Base-by-base conservation (phyloP, 2,329 filamentous ascomycete species). In the Neofusicoccum parvum region DNA sequence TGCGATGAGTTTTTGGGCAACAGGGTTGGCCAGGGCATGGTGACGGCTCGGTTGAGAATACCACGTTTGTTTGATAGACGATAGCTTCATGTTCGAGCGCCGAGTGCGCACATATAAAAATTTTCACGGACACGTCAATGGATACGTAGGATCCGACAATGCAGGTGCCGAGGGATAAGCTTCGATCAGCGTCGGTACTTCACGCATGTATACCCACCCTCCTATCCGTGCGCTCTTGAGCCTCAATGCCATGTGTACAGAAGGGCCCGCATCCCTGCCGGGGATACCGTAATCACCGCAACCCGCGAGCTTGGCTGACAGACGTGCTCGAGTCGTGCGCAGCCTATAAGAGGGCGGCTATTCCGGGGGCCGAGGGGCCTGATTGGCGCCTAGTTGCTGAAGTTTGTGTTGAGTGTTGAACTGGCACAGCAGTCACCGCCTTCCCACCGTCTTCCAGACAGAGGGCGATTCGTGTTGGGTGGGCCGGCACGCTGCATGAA, bases 131-230 rank as follows among this genome's bases (percentile, higher is more conserved):
- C 54, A 59, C 54, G 54, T 59, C 54, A 59, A 45, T 34, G 37
- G 54, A 14, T 59, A 45, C 39, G 41, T 45, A 27, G 39, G 20
- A 39, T 14, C 9, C 51, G 17, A 14, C 34, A 23, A 41, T 20
- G 54, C 54, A 46, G 23, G 20, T 59, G 54, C 54, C 54, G 54
- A 59, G n/a, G 54, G 41, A 27, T 59, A 59, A 59, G 54, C 54
- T 46, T 59, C 54, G 54, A 60, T 60, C 56, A 60, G 9, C 56
- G 43, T 20, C 56, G 56, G 56, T 36, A 60, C 41, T 60, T 59
- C 14, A 23, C 15, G 41, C 32, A 37, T 37, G 50, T 53, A 45
- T 34, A 43, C 23, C 39, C 53, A 58, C 53, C 17, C 10, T 27
- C 15, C 37, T n/a, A 39, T 48, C 43, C 20, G 56, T 60, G 56